phyloP scores from a whole-genome alignment of 2,329 filamentous ascomycete species.

The Alternaria solani region DNA sequence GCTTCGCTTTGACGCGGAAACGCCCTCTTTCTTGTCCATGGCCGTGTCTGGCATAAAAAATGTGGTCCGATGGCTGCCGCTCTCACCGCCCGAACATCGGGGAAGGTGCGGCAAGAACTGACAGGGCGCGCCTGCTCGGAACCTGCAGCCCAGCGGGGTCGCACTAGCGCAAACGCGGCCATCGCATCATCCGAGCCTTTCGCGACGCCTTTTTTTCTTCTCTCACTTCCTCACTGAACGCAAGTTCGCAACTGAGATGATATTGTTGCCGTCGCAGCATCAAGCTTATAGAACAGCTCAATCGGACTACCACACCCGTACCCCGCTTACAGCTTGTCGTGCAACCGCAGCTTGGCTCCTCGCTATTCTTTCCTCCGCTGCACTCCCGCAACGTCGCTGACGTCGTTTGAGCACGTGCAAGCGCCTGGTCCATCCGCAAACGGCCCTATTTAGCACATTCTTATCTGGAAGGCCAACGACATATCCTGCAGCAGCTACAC shows the following conservation, averaged over 20 bases:
- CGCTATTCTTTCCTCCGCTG: neutral
- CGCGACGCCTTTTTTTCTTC: conserved; percentile 15
- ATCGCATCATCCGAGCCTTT: conserved; percentile 26
- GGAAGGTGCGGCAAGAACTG: conserved; percentile 21
- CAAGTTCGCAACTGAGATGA: neutral
- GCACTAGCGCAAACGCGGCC: conserved; percentile 11
- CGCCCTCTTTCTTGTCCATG: conserved; percentile 18
- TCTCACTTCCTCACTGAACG: neutral
- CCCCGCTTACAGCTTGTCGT: neutral
- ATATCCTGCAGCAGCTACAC: conserved; percentile 35
- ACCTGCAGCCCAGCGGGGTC: conserved; percentile 20
- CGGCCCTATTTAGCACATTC: conserved; percentile 31
- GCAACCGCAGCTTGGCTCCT: neutral
- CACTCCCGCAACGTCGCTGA: neutral
- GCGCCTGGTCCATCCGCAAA: conserved; percentile 32
- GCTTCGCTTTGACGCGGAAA: conserved; percentile 21
- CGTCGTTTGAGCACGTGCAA: conserved; percentile 30
- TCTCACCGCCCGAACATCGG: conserved; percentile 24
- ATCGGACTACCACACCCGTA: neutral
- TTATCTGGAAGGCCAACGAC: conserved; percentile 42
- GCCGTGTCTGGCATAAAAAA: conserved; percentile 17
- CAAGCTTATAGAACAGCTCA: too few relatives aligned
- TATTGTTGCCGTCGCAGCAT: neutral
- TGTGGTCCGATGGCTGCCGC: conserved; percentile 17
- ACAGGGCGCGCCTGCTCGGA: conserved; percentile 21